A percentile compares a stretch with the other conserved stretches of the same genome.
phyloP scores from a whole-genome alignment of 805 yeast species.

The Saccharomycopsis synnaedendra region DNA sequence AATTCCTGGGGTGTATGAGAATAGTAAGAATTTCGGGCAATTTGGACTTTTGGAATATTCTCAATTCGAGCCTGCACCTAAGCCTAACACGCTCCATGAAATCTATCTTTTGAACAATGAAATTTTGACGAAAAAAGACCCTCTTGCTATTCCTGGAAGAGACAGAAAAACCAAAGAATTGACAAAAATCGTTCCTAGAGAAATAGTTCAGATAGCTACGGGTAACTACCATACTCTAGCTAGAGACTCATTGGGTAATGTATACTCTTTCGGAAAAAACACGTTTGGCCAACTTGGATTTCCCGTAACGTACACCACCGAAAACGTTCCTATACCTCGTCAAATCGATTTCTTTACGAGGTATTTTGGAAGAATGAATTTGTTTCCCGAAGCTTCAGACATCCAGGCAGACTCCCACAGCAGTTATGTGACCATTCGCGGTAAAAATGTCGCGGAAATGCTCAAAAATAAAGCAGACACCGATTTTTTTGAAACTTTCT shows the following conservation, averaged over 20 bases:
- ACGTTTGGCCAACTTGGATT: constrained; percentile 76
- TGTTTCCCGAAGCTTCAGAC: constrained; percentile 35
- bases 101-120: constrained; percentile 46
- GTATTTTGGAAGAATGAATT: constrained; percentile 27
- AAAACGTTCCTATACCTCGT: constrained; percentile 60
- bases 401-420: constrained; percentile 67
- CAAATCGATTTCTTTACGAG: constrained; percentile 31
- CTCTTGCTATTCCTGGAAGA: background rate
- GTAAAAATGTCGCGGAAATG: constrained; percentile 22
- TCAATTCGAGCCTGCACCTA: constrained; percentile 48
- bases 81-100: constrained; percentile 37
- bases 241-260: constrained; percentile 48
- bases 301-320: constrained; percentile 53
- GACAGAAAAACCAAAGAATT: constrained; percentile 7
- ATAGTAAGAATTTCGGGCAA: constrained; percentile 55
- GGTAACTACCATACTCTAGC: constrained; percentile 67
- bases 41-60: constrained; percentile 70
- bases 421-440: constrained; percentile 36
- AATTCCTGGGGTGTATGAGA: constrained; percentile 19
- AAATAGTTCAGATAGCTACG: constrained; percentile 49
- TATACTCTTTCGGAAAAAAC: constrained; percentile 86
- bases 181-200: constrained; percentile 24
- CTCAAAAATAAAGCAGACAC: constrained; percentile 21
- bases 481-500: constrained; percentile 23
- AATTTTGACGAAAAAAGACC: constrained; percentile 14